phyloP scores from a whole-genome alignment of 352 stramenopile species.

The Globisporangium echinulatum region DNA sequence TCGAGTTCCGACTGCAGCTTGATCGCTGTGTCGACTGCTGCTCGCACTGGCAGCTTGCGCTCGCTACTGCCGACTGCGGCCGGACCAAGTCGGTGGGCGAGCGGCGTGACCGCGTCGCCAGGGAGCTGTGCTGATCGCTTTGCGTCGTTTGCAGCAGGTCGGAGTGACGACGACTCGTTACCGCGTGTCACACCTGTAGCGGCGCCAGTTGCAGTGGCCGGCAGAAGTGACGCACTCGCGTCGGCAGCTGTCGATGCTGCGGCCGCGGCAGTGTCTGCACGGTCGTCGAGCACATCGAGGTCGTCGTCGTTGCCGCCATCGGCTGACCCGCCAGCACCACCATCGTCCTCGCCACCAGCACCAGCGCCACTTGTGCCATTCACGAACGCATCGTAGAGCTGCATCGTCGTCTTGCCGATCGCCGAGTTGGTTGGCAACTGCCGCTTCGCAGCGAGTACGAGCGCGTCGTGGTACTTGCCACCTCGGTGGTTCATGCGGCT shows the following conservation, averaged over 20 bases:
- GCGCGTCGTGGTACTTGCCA: slow-evolving; percentile 59
- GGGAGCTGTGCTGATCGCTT: neutral
- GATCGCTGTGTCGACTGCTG: slow-evolving; percentile 9
- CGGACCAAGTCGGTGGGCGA: neutral
- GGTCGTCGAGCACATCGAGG: slow-evolving; percentile 14
- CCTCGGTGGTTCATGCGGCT: slow-evolving; percentile 70
- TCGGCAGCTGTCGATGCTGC: neutral
- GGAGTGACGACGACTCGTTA: neutral
- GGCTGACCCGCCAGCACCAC: slow-evolving; percentile 3
- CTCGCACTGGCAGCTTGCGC: slow-evolving; percentile 1
- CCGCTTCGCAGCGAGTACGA: slow-evolving; percentile 67
- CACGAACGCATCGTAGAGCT: slow-evolving; percentile 21
- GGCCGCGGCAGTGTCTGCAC: slow-evolving; percentile 22
- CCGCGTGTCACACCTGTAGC: neutral
- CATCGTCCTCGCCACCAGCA: slow-evolving; percentile 10
- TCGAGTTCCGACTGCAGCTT: slow-evolving; percentile 64
- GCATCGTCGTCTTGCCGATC: slow-evolving; percentile 26
- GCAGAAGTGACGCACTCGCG: neutral
- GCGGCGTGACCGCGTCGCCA: neutral
- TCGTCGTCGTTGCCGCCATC: slow-evolving; percentile 19
- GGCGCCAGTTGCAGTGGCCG: too few species aligned
- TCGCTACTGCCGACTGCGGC: neutral
- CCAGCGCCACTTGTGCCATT: too few species aligned
- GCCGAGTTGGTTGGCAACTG: slow-evolving; percentile 81
- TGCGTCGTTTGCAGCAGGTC: too few species aligned